These are phyloP conservation scores for Grigorovia transvaalensis DNA, from an alignment of 805 yeast genomes.

Conservation along the genomic window DNA sequence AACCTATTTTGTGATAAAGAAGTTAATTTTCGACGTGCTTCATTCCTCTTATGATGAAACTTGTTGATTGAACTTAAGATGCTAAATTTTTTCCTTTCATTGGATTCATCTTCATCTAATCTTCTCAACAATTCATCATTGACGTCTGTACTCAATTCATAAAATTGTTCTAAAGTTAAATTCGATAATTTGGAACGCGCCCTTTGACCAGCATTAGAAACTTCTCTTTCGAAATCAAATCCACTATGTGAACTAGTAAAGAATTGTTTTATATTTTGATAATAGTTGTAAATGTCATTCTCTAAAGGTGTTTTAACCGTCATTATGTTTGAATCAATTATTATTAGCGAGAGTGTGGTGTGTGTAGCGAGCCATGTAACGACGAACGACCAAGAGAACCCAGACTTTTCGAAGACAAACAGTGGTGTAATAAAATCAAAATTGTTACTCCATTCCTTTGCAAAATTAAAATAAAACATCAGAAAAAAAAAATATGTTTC, in stretches of 20 bases:
- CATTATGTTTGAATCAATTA: not conserved
- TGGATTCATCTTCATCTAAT: slow-evolving; percentile 33
- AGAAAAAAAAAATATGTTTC: too few species aligned
- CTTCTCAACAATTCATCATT: slow-evolving; percentile 85
- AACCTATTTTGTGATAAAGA: slow-evolving; percentile 71
- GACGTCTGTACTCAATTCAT: slow-evolving; percentile 87
- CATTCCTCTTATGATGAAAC: slow-evolving; percentile 91
- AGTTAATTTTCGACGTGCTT: slow-evolving; percentile 84
- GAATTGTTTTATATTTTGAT: not conserved
- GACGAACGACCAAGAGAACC: too few species aligned
- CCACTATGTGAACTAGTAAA: not conserved
- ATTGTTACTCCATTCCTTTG: too few species aligned
- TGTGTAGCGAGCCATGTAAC: too few species aligned
- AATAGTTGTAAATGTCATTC: not conserved
- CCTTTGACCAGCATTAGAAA: slow-evolving; percentile 29
- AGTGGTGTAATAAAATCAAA: too few species aligned
- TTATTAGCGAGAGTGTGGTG: not conserved
- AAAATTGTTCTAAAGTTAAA: slow-evolving; percentile 70
- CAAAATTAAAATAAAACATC: too few species aligned
- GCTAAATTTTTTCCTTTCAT: not conserved
- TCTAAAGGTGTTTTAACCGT: not conserved
- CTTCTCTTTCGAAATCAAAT: slow-evolving; percentile 1
- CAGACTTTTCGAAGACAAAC: too few species aligned
- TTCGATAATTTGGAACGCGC: slow-evolving; percentile 81
- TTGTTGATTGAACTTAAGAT: slow-evolving; percentile 15